Percentiles rank a stretch among this genome's conserved stretches.
These are phyloP conservation scores for Alternaria gansuensis DNA, from an alignment of 2,329 filamentous ascomycete species.

Conservation along the genomic window DNA sequence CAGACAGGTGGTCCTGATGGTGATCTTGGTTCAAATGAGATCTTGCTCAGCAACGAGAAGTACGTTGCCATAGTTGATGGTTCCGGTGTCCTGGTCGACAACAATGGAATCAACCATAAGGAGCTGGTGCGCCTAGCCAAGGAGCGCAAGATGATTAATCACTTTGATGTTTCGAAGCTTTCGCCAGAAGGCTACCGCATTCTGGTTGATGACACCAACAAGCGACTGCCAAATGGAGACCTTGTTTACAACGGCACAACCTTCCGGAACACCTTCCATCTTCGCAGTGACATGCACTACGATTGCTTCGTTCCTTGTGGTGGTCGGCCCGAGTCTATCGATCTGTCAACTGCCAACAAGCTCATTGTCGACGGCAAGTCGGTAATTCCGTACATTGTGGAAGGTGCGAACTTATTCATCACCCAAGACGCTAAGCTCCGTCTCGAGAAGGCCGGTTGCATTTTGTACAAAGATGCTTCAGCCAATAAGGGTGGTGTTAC, in stretches of 20 bases:
- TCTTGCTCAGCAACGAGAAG: constrained; percentile 92
- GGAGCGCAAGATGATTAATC: constrained; percentile 84
- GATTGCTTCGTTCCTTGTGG: constrained; percentile 96
- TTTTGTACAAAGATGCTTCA: constrained; percentile 96
- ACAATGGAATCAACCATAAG: constrained; percentile 82
- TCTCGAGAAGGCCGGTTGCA: constrained; percentile 91
- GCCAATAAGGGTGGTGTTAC: constrained; percentile 99
- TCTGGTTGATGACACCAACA: constrained; percentile 87
- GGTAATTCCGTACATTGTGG: constrained; percentile 91
- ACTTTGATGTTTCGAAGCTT: constrained; percentile 86
- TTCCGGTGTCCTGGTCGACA: constrained; percentile 91
- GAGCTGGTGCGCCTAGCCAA: constrained; percentile 88
- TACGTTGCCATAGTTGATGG: constrained; percentile 97
- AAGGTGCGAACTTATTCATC: constrained; percentile 98
- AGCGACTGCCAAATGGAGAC: constrained; percentile 88
- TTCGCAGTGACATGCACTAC: constrained; percentile 76
- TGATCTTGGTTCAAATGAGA: constrained; percentile 97
- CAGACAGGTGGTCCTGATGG: constrained; percentile 98
- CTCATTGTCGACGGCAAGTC: constrained; percentile 91
- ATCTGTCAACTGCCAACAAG: constrained; percentile 84
- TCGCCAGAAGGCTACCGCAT: constrained; percentile 90
- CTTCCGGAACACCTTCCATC: constrained; percentile 98
- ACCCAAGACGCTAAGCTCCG: constrained; percentile 97
- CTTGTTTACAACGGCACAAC: constrained; percentile 87
- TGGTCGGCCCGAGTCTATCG: constrained; percentile 95